A percentile compares a stretch with the other conserved stretches of the same genome.
These are phyloP conservation scores for Dinochytrium kinnereticum DNA, from an alignment of 371 early-diverging fungal species.

Conservation along the genomic window DNA sequence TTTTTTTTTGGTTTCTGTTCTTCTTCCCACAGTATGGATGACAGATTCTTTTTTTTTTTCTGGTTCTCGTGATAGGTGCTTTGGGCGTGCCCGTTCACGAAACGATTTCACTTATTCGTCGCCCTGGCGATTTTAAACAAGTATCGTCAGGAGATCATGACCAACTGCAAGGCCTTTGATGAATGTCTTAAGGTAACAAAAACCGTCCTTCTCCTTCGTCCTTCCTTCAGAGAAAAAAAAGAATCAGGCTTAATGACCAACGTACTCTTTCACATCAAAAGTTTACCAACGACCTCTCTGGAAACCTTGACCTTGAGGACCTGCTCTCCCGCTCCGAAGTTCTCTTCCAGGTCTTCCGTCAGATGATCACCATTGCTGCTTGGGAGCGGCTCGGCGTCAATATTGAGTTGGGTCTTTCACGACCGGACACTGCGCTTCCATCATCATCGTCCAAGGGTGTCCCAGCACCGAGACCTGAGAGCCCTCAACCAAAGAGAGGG, in stretches of 20 bases:
- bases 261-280: slow-evolving; percentile 44
- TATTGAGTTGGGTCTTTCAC: slow-evolving; percentile 26
- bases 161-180: slow-evolving; percentile 79
- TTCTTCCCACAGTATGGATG: too few species aligned
- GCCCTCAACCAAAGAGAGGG: too few species aligned
- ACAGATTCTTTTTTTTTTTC: too few species aligned
- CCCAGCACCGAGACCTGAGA: neutral
- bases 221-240: neutral
- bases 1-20: too few species aligned
- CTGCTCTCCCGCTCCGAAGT: slow-evolving; percentile 80
- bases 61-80: too few species aligned
- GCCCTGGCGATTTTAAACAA: slow-evolving; percentile 88
- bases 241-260: neutral
- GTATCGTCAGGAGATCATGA: slow-evolving; percentile 76
- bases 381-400: slow-evolving; percentile 36
- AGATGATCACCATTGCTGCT: slow-evolving; percentile 30
- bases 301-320: slow-evolving; percentile 74
- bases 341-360: slow-evolving; percentile 71
- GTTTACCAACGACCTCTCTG: slow-evolving; percentile 88
- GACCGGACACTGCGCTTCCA: neutral
- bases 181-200: slow-evolving; percentile 85
- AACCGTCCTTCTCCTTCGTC: too few species aligned
- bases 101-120: slow-evolving; percentile 84
- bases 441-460: neutral
- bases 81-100: slow-evolving; percentile 85